A percentile compares a stretch with the other conserved stretches of the same genome.
Conservation (phyloP, 495 filamentous ascomycete genomes). For the Talaromyces borbonicus region DNA sequence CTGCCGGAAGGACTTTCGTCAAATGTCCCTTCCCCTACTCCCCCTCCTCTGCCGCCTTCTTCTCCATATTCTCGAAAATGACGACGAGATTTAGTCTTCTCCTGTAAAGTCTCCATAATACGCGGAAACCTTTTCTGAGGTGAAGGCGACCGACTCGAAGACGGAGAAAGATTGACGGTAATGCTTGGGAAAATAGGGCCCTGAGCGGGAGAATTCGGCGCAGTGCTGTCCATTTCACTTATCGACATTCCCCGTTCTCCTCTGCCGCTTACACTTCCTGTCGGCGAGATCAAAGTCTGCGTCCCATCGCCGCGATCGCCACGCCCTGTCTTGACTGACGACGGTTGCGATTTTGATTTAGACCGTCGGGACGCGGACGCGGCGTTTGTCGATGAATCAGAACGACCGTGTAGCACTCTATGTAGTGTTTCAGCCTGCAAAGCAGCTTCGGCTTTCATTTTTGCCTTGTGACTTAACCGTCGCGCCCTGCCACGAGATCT, state of each 20-base stretch:
- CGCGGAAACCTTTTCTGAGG: slow-evolving; percentile 39
- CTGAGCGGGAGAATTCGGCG: slow-evolving; percentile 37
- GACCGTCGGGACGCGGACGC: neutral
- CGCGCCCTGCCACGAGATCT: slow-evolving; percentile 7
- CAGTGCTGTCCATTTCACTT: slow-evolving; percentile 38
- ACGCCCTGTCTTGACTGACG: neutral
- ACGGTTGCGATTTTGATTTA: neutral
- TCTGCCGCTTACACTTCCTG: slow-evolving; percentile 26
- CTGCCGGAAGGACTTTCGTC: slow-evolving; percentile 19
- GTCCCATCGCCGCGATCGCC: neutral
- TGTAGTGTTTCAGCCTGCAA: neutral
- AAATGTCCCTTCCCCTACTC: too few relatives aligned
- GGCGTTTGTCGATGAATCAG: slow-evolving; percentile 3
- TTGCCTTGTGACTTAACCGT: neutral
- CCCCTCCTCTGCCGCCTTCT: too few relatives aligned
- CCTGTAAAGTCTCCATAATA: slow-evolving; percentile 32
- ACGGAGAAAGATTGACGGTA: slow-evolving; percentile 44
- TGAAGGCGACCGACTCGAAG: slow-evolving; percentile 42
- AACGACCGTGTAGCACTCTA: neutral
- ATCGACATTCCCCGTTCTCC: slow-evolving; percentile 31
- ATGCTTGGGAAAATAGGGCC: slow-evolving; percentile 45
- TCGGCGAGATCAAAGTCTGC: slow-evolving; percentile 19
- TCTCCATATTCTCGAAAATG: slow-evolving; percentile 17
- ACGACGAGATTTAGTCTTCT: slow-evolving; percentile 35
- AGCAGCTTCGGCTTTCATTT: slow-evolving; percentile 3